These are phyloP conservation scores for Luffa acutangula DNA, from an alignment of 306 rosid species.

Conservation along the genomic window DNA sequence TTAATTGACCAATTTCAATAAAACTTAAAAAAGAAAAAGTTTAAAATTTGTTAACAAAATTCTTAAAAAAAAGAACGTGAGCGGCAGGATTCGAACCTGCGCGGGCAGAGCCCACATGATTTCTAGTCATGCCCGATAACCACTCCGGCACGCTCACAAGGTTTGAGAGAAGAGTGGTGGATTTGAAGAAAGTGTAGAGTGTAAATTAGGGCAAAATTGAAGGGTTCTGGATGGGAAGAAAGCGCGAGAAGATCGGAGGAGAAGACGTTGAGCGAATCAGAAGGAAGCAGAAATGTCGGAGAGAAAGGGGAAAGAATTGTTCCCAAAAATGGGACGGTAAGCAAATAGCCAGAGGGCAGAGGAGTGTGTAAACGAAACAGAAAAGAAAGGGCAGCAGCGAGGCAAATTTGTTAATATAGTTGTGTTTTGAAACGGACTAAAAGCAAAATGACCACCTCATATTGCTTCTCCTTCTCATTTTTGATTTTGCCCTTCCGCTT, in stretches of 20 bases:
- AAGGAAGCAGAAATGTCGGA: constrained; percentile 24
- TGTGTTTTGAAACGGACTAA: constrained; percentile 9
- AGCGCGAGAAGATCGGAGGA: background rate
- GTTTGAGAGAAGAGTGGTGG: accelerated
- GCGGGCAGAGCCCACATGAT: constrained; percentile 18
- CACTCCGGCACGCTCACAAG: constrained; percentile 14
- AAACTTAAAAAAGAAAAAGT: too few species aligned
- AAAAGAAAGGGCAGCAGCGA: background rate
- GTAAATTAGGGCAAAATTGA: background rate
- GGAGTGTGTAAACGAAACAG: background rate
- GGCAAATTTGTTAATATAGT: constrained; percentile 19
- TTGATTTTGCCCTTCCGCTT: background rate
- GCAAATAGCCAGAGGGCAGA: background rate
- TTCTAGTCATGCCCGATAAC: constrained; percentile 19
- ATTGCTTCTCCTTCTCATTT: constrained; percentile 9
- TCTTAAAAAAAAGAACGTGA: background rate
- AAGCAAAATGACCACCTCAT: constrained; percentile 25
- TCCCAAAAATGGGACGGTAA: background rate
- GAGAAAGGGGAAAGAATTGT: background rate
- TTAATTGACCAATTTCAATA: too few species aligned
- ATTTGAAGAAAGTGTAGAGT: background rate
- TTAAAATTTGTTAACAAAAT: too few species aligned
- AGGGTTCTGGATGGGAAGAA: background rate
- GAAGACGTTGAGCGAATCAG: constrained; percentile 32
- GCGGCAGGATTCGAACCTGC: constrained; percentile 19